Conservation (phyloP, 108 stramenopile species). For the Cafeteria roenbergensis region DNA sequence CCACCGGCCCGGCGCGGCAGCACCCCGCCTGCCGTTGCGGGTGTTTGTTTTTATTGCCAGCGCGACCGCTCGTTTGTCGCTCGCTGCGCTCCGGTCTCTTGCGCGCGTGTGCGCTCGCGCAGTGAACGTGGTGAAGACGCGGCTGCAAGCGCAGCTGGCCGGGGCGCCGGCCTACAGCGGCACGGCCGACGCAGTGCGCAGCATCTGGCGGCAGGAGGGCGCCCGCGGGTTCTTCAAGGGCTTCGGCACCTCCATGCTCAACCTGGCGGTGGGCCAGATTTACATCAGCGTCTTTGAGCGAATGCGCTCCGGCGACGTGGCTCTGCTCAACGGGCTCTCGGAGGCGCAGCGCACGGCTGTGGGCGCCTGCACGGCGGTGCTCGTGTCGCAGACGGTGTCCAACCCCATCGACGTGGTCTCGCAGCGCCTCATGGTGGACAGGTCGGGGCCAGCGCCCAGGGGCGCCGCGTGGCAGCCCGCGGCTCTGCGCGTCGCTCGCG, state of each 20-base stretch:
- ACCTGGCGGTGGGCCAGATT: background rate
- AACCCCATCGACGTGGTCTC: slow-evolving; percentile 7
- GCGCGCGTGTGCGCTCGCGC: too few species aligned
- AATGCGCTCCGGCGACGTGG: background rate
- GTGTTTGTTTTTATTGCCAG: too few species aligned
- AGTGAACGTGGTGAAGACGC: slow-evolving; percentile 1
- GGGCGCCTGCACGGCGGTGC: background rate
- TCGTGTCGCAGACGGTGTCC: background rate
- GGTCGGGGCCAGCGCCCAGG: background rate
- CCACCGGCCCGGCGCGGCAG: too few species aligned
- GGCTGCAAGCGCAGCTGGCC: background rate
- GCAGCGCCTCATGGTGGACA: background rate
- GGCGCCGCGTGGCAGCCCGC: background rate
- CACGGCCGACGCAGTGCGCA: background rate
- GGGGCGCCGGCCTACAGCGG: background rate
- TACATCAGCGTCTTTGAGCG: slow-evolving; percentile 6
- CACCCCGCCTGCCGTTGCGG: too few species aligned
- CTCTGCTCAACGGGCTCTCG: background rate
- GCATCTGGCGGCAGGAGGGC: background rate
- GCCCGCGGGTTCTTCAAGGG: background rate
- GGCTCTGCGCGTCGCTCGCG: background rate
- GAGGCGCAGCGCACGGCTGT: background rate
- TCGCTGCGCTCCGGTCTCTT: too few species aligned
- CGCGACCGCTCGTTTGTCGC: too few species aligned
- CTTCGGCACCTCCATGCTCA: background rate